Percentiles rank a stretch among this genome's conserved stretches.
These are phyloP conservation scores for Colletotrichum limetticola DNA, from an alignment of 2,329 filamentous ascomycete species.

Conservation along the genomic window DNA sequence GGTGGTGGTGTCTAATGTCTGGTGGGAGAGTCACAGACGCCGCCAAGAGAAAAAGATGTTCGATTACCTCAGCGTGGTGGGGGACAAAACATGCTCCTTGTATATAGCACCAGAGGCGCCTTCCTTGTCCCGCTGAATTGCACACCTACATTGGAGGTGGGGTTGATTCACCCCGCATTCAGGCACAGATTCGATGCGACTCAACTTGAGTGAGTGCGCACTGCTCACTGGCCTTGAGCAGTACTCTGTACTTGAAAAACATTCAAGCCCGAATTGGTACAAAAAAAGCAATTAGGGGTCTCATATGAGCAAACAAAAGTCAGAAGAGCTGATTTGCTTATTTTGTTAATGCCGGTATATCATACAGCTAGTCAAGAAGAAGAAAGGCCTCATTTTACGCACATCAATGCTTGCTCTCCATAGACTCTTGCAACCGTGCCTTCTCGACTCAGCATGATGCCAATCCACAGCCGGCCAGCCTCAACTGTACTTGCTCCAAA, in stretches of 20 bases:
- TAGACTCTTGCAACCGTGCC: slow-evolving; percentile 78
- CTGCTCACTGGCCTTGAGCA: background rate
- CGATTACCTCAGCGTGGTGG: slow-evolving; percentile 29
- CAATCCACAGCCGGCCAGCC: slow-evolving; percentile 82
- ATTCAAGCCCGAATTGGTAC: background rate
- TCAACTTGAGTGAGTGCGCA: background rate
- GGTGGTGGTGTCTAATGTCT: background rate
- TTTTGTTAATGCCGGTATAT: too few species aligned
- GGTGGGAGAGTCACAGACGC: slow-evolving; percentile 3
- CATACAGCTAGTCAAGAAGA: background rate
- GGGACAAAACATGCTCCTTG: slow-evolving; percentile 7
- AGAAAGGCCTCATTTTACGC: slow-evolving; percentile 55
- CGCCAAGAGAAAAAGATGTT: slow-evolving; percentile 17
- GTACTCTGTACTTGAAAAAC: background rate
- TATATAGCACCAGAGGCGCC: background rate
- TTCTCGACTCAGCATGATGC: slow-evolving; percentile 78
- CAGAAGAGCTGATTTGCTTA: background rate
- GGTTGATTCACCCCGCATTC: slow-evolving; percentile 17
- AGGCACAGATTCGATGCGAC: background rate
- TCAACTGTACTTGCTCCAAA: slow-evolving; percentile 88
- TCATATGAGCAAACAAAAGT: background rate
- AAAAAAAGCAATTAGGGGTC: background rate
- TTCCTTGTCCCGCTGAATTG: background rate
- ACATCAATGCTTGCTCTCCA: slow-evolving; percentile 84
- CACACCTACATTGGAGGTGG: background rate